Evolutionary conservation across 2,329 filamentous ascomycete genomes (phyloP), one percentile per base, ranked within the genome.

Genomic region (Chaetomiaceae sp.): DNA sequence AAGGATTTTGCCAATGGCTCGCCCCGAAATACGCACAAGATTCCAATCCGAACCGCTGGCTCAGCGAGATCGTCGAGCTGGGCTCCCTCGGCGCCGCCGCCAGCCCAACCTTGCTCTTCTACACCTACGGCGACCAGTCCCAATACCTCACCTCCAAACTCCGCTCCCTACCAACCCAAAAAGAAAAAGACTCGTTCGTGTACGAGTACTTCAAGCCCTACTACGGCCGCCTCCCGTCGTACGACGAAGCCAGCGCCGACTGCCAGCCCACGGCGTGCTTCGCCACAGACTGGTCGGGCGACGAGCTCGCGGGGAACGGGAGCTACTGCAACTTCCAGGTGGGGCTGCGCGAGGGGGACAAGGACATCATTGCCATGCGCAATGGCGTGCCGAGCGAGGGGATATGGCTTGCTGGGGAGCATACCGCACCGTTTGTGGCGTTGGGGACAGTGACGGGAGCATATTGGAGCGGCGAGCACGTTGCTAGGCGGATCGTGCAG

Each of bases 391-490:
- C 84, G 1, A 82, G 81, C 11, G 73, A 82, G 20, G 84, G 87
- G 0, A 65, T 96, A 8, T 96, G 90, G 90, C 76, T 96, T 59
- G 90, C 90, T 0, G 90, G 90, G 0, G 90, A 96, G 71, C 90
- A 96, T 71, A 95, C 90, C 20, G 86, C 89, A 50, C 90, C 91
- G 4, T 95, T 96, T 72, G 84, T 95, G 25, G 90, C 88, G 10
- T 69, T 96, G 56, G 92, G 91, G 0, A 96, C 91, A 4, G 87
- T 86, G 11, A 95, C 90, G 0, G 92, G 92, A 0, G 92, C 92
- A 10, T 96, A 90, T 68, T 95, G 89, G 89, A 90, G 87, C 66
- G 91, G 91, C 1, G 89, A 95, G 72, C 80, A 78, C 18, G 87
- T 90, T 30, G 90, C 79, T 1, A 78, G 75, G 66, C 80, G 84